Base-by-base conservation (phyloP, 1,284 basidiomycete genomes). In the Fomitopsis palustris region DNA sequence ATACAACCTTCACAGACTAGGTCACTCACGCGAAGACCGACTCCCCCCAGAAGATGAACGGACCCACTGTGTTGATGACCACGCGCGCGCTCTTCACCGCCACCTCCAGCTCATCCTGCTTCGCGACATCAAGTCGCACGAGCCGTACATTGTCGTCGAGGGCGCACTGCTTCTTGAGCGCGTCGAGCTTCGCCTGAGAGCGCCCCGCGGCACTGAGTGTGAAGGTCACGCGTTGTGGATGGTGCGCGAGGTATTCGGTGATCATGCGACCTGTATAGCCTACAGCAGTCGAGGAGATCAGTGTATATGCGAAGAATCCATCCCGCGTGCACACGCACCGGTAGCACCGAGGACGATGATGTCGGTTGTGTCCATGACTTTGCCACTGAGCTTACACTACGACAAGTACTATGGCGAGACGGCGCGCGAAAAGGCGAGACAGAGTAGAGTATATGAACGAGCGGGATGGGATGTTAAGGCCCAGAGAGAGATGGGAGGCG, bases 191-290 rank as follows among this genome's bases (percentile, higher is more conserved):
- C 45, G 75, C 58, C 60, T 77, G 72, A 3, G 86, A 87, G 52
- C 89, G 82, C 31, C 78, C 88, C 29, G 81, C 86, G 37, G 90
- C 68, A 5, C 78, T 81, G 41, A 90, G 78, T 0, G 81, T 80
- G 72, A 90, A 91, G 12, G 76, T 71, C 3, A 77, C 67, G n/a
- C 81, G 78, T 62, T 89, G 80, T 0, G 82, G 80, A 63, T 92
- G 89, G 8, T 75, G 65, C 4, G 77, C 72, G 25, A 92, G 77
- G 69, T 90, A 88, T 33, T 79, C 77, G 3, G 81, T 78, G 43
- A 85, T 82, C 59, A 89, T 79, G 25, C 80, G 78, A 3, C 89
- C 89, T 1, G 87, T 87, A 70, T 82, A 88, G 35, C 88, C 88
- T 76, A 1, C 16, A 41, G n/a, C 62, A 43, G 59, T 27, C 10